Conservation (phyloP, 306 rosid genomes). For the Benincasa hispida region DNA sequence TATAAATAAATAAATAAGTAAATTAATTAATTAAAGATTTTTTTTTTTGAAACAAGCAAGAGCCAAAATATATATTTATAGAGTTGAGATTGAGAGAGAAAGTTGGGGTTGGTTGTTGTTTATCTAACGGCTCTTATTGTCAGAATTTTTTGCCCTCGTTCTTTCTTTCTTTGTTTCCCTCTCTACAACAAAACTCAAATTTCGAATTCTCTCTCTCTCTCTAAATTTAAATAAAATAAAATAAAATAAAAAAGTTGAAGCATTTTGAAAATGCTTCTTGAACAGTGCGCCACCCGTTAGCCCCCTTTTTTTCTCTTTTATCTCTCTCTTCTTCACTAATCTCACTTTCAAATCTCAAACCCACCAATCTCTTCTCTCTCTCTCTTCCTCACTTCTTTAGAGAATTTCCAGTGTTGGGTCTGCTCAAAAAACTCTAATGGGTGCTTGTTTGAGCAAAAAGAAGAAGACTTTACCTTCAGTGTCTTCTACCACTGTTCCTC, state of each 20-base stretch:
- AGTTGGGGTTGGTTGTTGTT: not conserved
- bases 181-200: conserved; percentile 14
- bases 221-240: not conserved
- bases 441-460: conserved; percentile 84
- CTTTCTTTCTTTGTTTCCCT: not conserved
- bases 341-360: conserved; percentile 3
- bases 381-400: not conserved
- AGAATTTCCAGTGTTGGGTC: not conserved
- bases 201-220: conserved; percentile 33
- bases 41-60: not conserved
- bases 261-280: conserved; percentile 25
- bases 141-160: not conserved
- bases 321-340: not conserved
- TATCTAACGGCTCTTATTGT: not conserved
- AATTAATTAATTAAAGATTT: not conserved
- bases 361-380: not conserved
- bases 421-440: conserved; percentile 33
- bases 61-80: not conserved
- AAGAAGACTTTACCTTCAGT: conserved; percentile 21
- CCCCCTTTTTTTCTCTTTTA: not conserved
- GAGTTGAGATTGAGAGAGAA: not conserved
- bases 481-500: conserved; percentile 17
- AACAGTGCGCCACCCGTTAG: conserved; percentile 15
- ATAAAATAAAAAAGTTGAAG: not conserved
- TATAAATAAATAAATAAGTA: not conserved